These are phyloP conservation scores for Gymnopus androsaceus DNA, from an alignment of 1,284 basidiomycete species.

Conservation along the genomic window DNA sequence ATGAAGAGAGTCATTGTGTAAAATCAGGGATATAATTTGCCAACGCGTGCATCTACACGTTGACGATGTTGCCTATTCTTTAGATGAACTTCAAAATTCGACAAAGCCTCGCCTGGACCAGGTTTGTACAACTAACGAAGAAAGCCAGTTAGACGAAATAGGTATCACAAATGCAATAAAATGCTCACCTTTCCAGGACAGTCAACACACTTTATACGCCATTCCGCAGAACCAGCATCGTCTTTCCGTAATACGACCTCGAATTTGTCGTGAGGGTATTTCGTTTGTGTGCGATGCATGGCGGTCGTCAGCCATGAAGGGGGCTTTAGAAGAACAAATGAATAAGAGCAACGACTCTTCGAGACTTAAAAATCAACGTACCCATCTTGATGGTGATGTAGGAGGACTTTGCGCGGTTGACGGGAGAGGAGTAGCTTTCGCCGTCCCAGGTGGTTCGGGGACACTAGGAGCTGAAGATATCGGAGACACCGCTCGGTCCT, in stretches of 20 bases:
- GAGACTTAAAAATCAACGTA: constrained; percentile 16
- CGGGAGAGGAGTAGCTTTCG: neutral
- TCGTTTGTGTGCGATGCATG: constrained; percentile 63
- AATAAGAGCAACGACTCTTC: constrained; percentile 6
- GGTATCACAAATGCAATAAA: neutral
- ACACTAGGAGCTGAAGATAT: constrained; percentile 69
- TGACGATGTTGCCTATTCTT: constrained; percentile 52
- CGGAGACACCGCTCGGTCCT: constrained; percentile 61
- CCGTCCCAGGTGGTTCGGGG: constrained; percentile 55
- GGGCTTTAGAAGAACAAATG: constrained; percentile 34
- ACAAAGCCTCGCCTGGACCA: constrained; percentile 86
- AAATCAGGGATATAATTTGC: constrained; percentile 19
- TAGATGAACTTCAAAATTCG: constrained; percentile 93
- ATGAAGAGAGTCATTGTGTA: no score
- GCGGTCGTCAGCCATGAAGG: constrained; percentile 75
- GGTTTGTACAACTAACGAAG: constrained; percentile 80
- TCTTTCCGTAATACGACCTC: constrained; percentile 70
- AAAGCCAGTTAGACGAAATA: constrained; percentile 1
- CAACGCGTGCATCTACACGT: constrained; percentile 46
- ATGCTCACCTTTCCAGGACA: constrained; percentile 90
- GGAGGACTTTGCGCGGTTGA: constrained; percentile 10
- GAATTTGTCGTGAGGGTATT: constrained; percentile 85
- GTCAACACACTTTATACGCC: constrained; percentile 93
- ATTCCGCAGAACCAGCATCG: constrained; percentile 66
- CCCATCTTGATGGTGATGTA: constrained; percentile 17